Conservation (phyloP, 108 stramenopile species). For the Skeletonema grethae region DNA sequence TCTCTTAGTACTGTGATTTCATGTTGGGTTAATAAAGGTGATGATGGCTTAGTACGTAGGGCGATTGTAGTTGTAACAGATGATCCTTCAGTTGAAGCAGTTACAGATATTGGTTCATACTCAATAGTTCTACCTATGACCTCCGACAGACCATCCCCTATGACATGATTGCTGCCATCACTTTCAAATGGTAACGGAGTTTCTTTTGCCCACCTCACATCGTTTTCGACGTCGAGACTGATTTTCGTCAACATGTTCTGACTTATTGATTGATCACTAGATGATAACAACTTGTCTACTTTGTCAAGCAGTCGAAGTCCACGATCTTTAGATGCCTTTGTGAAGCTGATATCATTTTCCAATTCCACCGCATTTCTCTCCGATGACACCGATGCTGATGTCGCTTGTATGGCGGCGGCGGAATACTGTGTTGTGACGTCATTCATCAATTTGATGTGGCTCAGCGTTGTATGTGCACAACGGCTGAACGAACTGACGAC, state of each 20-base stretch:
- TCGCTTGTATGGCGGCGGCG: background rate
- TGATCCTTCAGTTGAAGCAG: background rate
- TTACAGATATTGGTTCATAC: background rate
- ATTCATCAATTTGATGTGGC: background rate
- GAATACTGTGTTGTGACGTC: background rate
- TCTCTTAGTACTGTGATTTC: constrained; percentile 21
- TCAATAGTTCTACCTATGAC: background rate
- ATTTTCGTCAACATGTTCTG: constrained; percentile 20
- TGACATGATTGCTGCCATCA: background rate
- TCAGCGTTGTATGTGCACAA: background rate
- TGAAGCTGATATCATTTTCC: background rate
- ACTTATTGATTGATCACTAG: background rate
- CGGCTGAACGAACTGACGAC: background rate
- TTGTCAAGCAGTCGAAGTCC: background rate
- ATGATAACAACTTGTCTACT: background rate
- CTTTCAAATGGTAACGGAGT: constrained; percentile 31
- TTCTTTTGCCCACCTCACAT: constrained; percentile 25
- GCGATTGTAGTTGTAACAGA: background rate
- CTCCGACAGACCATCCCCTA: background rate
- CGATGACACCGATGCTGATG: background rate
- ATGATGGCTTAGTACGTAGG: constrained; percentile 26
- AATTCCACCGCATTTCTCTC: background rate
- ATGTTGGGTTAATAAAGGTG: constrained; percentile 22
- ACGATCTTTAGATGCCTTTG: background rate
- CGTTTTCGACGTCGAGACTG: constrained; percentile 15